Evolutionary conservation across 2,329 filamentous ascomycete species (phyloP).

Genomic region (Cadophora sp.): DNA sequence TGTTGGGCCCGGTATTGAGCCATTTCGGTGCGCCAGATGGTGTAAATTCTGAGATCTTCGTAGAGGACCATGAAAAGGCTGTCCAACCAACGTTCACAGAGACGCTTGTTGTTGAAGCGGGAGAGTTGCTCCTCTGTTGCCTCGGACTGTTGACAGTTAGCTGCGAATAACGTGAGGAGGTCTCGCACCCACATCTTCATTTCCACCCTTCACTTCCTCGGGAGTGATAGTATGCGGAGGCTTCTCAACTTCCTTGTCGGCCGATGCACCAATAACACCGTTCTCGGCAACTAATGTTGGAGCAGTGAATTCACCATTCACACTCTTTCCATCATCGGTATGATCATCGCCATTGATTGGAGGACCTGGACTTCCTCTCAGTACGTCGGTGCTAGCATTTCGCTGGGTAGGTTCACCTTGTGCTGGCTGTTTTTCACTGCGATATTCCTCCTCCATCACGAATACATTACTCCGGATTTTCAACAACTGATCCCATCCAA

Average conservation of each 20-base stretch:
- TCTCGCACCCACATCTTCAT: constrained; percentile 65
- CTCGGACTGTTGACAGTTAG: constrained; percentile 55
- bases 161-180: constrained; percentile 34
- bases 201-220: constrained; percentile 76
- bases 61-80: constrained; percentile 99
- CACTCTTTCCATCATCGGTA: constrained; percentile 42
- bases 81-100: constrained; percentile 97
- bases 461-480: constrained; percentile 97
- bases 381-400: constrained; percentile 79
- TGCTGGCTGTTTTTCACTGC: constrained; percentile 79
- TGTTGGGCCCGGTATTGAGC: constrained; percentile 93
- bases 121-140: constrained; percentile 77
- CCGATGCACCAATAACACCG: constrained; percentile 31
- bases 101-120: constrained; percentile 93
- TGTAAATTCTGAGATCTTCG: constrained; percentile 97
- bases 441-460: constrained; percentile 99
- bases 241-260: constrained; percentile 67
- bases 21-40: constrained; percentile 99
- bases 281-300: constrained; percentile 38
- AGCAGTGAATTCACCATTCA: constrained; percentile 40
- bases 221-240: constrained; percentile 81
- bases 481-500: constrained; percentile 95
- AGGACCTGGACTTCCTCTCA: constrained; percentile 73
- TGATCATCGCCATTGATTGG: constrained; percentile 51
- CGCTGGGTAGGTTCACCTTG: constrained; percentile 57